Conservation (phyloP, 2,329 filamentous ascomycete species). For the Fusarium sp. region DNA sequence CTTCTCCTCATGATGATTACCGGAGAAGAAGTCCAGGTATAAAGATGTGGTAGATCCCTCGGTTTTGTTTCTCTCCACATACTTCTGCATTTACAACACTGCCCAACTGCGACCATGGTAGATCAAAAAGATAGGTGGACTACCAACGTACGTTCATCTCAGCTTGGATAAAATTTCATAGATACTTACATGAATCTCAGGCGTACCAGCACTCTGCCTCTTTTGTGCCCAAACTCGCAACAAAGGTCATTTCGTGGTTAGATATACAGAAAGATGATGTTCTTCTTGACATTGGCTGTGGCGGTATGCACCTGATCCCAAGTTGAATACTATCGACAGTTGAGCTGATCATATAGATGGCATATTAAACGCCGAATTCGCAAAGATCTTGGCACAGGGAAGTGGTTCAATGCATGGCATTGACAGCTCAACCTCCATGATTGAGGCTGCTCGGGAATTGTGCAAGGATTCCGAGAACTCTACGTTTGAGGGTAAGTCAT, state of each 20-base stretch:
- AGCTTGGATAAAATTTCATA: neutral
- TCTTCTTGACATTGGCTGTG: conserved; percentile 74
- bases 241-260: conserved; percentile 70
- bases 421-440: conserved; percentile 72
- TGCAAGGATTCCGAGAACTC: conserved; percentile 56
- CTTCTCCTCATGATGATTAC: conserved; percentile 34
- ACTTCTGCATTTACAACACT: neutral
- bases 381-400: conserved; percentile 60
- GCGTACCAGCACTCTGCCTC: conserved; percentile 72
- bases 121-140: conserved; percentile 49
- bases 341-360: conserved; percentile 61
- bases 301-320: conserved; percentile 59
- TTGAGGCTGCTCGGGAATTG: conserved; percentile 62
- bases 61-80: neutral
- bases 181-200: conserved; percentile 52
- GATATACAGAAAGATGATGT: conserved; percentile 69
- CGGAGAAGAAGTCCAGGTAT: conserved; percentile 22
- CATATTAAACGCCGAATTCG: conserved; percentile 68
- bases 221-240: conserved; percentile 73
- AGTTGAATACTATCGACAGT: neutral
- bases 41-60: conserved; percentile 17
- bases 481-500: conserved; percentile 60
- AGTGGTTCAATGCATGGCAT: conserved; percentile 66
- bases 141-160: conserved; percentile 42
- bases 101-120: conserved; percentile 32